Evolutionary conservation across 2,329 filamentous ascomycete species (phyloP).

Genomic region (Pseudocercospora ulei): DNA sequence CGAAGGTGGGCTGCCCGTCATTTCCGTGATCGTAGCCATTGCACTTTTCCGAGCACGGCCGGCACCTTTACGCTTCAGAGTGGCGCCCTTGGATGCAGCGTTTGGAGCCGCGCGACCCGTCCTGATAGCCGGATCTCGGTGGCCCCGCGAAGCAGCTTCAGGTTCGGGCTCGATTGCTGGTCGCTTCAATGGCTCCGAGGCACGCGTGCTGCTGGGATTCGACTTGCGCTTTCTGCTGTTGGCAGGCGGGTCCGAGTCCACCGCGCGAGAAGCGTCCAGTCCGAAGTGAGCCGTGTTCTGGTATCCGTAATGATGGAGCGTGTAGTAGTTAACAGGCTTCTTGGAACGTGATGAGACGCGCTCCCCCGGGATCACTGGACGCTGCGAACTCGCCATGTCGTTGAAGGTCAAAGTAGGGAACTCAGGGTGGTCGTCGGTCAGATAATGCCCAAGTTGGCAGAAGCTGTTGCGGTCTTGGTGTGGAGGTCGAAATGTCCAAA

Average conservation of each 20-base stretch:
- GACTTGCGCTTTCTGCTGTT: conserved; percentile 5
- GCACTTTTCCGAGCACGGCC: background rate
- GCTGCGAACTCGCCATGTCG: background rate
- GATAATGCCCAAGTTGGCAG: background rate
- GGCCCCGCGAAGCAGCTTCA: background rate
- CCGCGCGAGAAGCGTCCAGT: no score
- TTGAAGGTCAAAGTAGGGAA: background rate
- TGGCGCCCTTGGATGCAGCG: background rate
- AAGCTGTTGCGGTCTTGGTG: no score
- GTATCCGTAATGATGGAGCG: background rate
- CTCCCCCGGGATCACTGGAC: conserved; percentile 2
- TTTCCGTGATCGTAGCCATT: background rate
- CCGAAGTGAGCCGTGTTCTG: background rate
- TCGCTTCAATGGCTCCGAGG: background rate
- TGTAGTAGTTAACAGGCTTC: background rate
- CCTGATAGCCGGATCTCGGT: background rate
- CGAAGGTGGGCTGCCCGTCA: background rate
- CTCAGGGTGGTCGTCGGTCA: background rate
- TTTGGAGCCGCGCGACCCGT: background rate
- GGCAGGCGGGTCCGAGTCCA: background rate
- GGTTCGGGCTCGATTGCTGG: background rate
- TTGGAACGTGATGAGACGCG: background rate
- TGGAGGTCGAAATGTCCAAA: no score
- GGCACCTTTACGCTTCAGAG: background rate
- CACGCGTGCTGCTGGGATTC: no score